Conservation (phyloP, 495 filamentous ascomycete genomes). For the Penicillium antarcticum region DNA sequence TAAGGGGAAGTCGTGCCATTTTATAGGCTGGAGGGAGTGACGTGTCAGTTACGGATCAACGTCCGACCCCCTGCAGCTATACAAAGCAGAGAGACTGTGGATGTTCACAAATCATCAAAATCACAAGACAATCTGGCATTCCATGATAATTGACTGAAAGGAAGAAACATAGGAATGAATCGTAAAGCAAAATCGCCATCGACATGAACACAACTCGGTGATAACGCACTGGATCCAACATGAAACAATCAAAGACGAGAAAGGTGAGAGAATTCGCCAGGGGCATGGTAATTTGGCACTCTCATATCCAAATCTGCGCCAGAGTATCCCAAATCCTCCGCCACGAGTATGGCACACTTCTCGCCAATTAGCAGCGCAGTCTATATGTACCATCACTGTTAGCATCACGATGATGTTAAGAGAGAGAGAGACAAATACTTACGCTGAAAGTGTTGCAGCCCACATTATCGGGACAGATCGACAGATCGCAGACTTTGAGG, state of each 20-base stretch:
- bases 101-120: no score
- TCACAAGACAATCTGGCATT: no score
- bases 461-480: constrained; percentile 80
- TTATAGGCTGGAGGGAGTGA: no score
- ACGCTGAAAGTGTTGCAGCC: constrained; percentile 70
- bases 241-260: constrained; percentile 13
- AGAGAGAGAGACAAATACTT: constrained; percentile 7
- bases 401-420: neutral
- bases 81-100: no score
- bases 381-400: constrained; percentile 19
- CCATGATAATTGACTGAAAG: no score
- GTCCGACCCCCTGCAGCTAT: no score
- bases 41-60: no score
- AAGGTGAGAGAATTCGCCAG: constrained; percentile 42
- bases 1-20: no score
- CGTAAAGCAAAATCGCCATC: no score
- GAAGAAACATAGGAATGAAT: no score
- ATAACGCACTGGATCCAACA: no score
- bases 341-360: constrained; percentile 70
- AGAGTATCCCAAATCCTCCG: constrained; percentile 73
- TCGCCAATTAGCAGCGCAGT: constrained; percentile 82
- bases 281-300: constrained; percentile 60
- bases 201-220: no score
- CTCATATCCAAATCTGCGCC: constrained; percentile 74
- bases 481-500: constrained; percentile 78